Base-by-base conservation (phyloP, 2,329 filamentous ascomycete species). In the Pyricularia grisea region DNA sequence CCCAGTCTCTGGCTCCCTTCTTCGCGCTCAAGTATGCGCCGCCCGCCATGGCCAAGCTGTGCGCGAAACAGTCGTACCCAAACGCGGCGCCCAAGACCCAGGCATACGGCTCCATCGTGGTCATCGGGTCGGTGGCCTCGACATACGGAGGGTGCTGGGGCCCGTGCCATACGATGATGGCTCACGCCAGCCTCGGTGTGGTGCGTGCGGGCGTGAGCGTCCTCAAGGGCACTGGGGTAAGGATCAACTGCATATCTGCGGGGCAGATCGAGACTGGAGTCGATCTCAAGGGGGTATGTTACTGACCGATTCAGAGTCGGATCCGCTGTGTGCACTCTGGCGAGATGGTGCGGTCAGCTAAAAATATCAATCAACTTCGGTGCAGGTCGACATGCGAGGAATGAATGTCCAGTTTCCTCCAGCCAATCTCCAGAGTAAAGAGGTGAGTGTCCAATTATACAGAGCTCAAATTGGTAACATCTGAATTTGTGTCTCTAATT, bases 21-120 rank as follows among this genome's bases (percentile, higher is more conserved):
- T 88, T 88, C 72, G 87, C 87, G 1, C 79, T 89, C 71, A 89
- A 89, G 75, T 88, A 89, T 73, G 86, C 86, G 0, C 86, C 87
- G 0, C 83, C 86, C 2, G 87, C 88, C 1, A 89, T 90, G 87
- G 81, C 78, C 23, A 89, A 89, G 74, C 82, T 83, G 7, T 84
- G 84, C 0, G 79, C 82, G 0, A 84, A 77, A 70, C 77, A 84
- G 71, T 81, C 83, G 63, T 89, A 90, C 73, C 80, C 85, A 0
- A 89, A 89, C 72, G 87, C 87, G 0, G 84, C 85, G 14, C 85
- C 85, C 0, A 89, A 89, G 73, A 83, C 84, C 72, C 80, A 83
- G 66, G 79, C 81, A n/a, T 89, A 89, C 73, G 87, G 87, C 2
- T 85, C 82, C 71, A 88, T 89, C 70, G 82, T 89, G 63, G 85